Percentiles rank a stretch among this genome's conserved stretches.
Conservation (phyloP, 768 basidiomycete species). For the Amanita muscaria region DNA sequence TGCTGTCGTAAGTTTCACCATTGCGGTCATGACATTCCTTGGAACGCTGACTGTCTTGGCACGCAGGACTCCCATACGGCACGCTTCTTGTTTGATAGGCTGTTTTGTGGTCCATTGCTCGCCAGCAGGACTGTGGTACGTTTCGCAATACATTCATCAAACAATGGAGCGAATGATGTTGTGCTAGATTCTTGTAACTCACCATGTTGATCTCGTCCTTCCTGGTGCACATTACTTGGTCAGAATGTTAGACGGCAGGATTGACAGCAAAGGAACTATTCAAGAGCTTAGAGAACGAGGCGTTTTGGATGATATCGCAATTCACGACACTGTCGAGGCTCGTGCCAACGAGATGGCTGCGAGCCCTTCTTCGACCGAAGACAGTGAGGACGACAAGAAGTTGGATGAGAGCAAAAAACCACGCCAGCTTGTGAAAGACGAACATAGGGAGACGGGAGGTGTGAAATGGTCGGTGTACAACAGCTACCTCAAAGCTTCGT, state of each 20-base stretch:
- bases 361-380: constrained; percentile 20
- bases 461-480: constrained; percentile 74
- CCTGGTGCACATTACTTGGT: constrained; percentile 62
- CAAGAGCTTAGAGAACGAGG: constrained; percentile 54
- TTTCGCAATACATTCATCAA: neutral
- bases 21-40: neutral
- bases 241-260: constrained; percentile 69
- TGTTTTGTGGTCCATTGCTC: constrained; percentile 60
- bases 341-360: constrained; percentile 36
- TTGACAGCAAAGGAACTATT: constrained; percentile 61
- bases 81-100: constrained; percentile 50
- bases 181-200: constrained; percentile 56
- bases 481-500: constrained; percentile 67
- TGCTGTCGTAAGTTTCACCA: constrained; percentile 51
- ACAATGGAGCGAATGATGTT: neutral
- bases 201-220: constrained; percentile 77
- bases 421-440: constrained; percentile 69
- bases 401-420: constrained; percentile 46
- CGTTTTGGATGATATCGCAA: constrained; percentile 49
- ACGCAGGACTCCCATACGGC: constrained; percentile 61
- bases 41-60: neutral
- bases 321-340: constrained; percentile 40
- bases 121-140: constrained; percentile 56
- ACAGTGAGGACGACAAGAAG: constrained; percentile 14
- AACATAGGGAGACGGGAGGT: constrained; percentile 70